Percentiles rank a stretch among this genome's conserved stretches.
These are phyloP conservation scores for Ophiocordyceps sinensis DNA, from an alignment of 2,329 filamentous ascomycete genomes.

Conservation along the genomic window DNA sequence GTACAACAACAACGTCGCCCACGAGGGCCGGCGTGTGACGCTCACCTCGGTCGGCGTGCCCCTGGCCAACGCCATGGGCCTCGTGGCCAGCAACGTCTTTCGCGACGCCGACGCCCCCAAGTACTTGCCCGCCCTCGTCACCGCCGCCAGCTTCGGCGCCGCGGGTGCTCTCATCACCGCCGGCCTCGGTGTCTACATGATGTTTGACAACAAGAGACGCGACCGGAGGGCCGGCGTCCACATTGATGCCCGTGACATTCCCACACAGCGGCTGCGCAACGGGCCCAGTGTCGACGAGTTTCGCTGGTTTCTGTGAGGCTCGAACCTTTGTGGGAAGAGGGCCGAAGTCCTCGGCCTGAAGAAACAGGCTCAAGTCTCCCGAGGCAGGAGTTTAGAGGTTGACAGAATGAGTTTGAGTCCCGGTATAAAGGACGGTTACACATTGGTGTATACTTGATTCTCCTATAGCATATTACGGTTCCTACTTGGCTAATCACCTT, in stretches of 20 bases:
- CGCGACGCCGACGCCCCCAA: constrained; percentile 47
- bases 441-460: too few species aligned
- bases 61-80: constrained; percentile 62
- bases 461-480: too few species aligned
- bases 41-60: constrained; percentile 62
- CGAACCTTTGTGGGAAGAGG: constrained; percentile 13
- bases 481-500: too few species aligned
- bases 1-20: constrained; percentile 75
- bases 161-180: constrained; percentile 40
- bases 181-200: constrained; percentile 46
- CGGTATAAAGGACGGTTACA: too few species aligned
- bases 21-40: constrained; percentile 57
- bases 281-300: constrained; percentile 32
- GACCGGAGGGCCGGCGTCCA: constrained; percentile 36
- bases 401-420: too few species aligned
- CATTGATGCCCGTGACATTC: constrained; percentile 28
- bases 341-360: constrained; percentile 15
- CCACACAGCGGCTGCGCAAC: constrained; percentile 33
- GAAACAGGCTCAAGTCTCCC: constrained; percentile 18
- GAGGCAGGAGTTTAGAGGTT: too few species aligned
- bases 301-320: constrained; percentile 31
- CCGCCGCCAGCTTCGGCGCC: constrained; percentile 50
- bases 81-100: constrained; percentile 58
- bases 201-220: constrained; percentile 35
- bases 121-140: constrained; percentile 51